These are phyloP conservation scores for Yamadazyma takamatsuzukensis DNA, from an alignment of 805 yeast genomes.

Conservation along the genomic window DNA sequence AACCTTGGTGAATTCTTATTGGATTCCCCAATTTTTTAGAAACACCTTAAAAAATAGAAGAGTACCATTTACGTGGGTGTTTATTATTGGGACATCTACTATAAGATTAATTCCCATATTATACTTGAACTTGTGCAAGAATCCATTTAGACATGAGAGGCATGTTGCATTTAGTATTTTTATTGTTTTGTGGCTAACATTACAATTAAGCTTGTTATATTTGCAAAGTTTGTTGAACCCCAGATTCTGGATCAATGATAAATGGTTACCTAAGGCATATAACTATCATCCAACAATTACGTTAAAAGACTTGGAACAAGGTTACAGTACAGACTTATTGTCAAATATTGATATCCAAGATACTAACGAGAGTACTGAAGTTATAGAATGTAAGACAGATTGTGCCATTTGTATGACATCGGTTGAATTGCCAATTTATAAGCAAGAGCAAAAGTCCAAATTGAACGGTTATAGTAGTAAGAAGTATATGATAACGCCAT, in stretches of 20 bases:
- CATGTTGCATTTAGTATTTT: conserved; percentile 49
- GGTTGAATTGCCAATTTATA: conserved; percentile 53
- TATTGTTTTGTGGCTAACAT: conserved; percentile 50
- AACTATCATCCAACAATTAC: conserved; percentile 73
- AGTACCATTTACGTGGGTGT: conserved; percentile 66
- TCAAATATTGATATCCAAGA: conserved; percentile 24
- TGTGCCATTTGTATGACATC: conserved; percentile 91
- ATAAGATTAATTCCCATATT: conserved; percentile 61
- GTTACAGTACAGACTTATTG: conserved; percentile 53
- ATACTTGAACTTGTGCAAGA: conserved; percentile 55
- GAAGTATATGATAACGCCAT: conserved; percentile 81
- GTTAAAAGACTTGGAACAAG: conserved; percentile 58
- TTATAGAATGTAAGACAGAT: conserved; percentile 49
- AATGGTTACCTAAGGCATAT: conserved; percentile 74
- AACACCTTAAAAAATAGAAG: conserved; percentile 68
- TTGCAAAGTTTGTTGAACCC: conserved; percentile 73
- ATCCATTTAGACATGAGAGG: conserved; percentile 69
- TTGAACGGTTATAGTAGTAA: no score
- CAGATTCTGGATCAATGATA: conserved; percentile 76
- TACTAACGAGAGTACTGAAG: conserved; percentile 23
- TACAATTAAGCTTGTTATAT: conserved; percentile 57
- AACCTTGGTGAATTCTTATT: conserved; percentile 59
- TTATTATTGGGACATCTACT: conserved; percentile 63
- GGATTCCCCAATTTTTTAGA: conserved; percentile 87
- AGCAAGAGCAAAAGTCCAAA: conserved; percentile 7